Conservation (phyloP, 148 eudicot species). For the Bassia scoparia region DNA sequence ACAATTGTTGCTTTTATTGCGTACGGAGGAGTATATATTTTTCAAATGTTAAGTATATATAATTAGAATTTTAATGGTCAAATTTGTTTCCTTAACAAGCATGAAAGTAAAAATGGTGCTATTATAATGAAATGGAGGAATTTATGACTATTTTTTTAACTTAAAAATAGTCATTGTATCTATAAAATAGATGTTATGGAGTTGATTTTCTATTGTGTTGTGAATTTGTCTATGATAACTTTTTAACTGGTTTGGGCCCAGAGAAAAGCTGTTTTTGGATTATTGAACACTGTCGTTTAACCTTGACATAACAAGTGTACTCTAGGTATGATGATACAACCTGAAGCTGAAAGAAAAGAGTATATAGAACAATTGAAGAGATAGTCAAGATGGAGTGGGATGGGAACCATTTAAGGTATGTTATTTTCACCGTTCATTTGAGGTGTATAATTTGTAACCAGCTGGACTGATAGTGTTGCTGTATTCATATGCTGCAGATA, state of each 20-base stretch:
- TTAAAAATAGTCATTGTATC: neutral
- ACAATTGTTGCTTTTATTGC: too few relatives aligned
- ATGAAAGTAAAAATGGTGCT: too few relatives aligned
- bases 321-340: conserved; percentile 95
- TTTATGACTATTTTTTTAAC: too few relatives aligned
- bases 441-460: too few relatives aligned
- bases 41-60: too few relatives aligned
- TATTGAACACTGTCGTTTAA: conserved; percentile 14
- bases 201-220: neutral
- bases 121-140: too few relatives aligned
- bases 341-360: conserved; percentile 95
- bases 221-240: neutral
- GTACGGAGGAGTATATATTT: too few relatives aligned
- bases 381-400: conserved; percentile 95
- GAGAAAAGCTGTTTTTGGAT: conserved; percentile 1
- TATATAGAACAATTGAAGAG: conserved; percentile 44
- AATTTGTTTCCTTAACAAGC: too few relatives aligned
- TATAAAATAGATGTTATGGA: neutral
- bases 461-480: neutral
- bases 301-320: neutral
- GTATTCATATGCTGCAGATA: conserved; percentile 40
- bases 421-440: neutral
- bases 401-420: conserved; percentile 91
- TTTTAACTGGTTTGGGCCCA: neutral
- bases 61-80: too few relatives aligned